Conservation (phyloP, 2,329 filamentous ascomycete genomes). For the Tothia fuscella region DNA sequence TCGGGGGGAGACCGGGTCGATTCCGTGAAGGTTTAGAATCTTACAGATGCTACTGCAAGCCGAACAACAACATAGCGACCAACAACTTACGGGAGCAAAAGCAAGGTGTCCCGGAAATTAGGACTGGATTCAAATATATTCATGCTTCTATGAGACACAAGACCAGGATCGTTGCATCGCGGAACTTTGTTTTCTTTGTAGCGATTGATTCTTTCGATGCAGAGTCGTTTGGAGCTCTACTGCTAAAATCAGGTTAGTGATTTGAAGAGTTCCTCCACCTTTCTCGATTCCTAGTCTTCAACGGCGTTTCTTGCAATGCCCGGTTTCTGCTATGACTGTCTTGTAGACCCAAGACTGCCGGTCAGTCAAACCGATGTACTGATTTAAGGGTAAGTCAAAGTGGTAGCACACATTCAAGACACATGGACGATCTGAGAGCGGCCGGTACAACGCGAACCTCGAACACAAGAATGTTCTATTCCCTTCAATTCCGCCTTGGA, state of each 20-base stretch:
- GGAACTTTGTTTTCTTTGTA: conserved; percentile 1
- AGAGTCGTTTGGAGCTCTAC: background rate
- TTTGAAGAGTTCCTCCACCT: background rate
- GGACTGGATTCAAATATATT: background rate
- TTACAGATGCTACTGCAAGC: background rate
- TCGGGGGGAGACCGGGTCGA: no score
- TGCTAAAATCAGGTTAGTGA: conserved; percentile 1
- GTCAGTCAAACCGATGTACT: background rate
- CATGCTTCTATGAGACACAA: background rate
- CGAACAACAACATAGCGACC: conserved; percentile 2
- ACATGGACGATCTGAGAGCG: background rate
- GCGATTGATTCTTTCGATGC: background rate
- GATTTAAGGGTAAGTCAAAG: background rate
- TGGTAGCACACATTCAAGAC: background rate
- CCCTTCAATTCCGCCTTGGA: conserved; percentile 1
- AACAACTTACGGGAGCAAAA: conserved; percentile 1
- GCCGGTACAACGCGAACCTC: background rate
- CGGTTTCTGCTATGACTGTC: conserved; percentile 1
- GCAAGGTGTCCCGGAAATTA: background rate
- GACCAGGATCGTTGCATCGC: background rate
- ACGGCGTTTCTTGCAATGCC: background rate
- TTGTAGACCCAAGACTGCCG: background rate
- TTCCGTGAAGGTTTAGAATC: background rate
- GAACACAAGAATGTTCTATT: conserved; percentile 11
- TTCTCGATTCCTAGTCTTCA: background rate